Base-by-base conservation (phyloP, 805 yeast genomes). In the Soucietia sequanensis region DNA sequence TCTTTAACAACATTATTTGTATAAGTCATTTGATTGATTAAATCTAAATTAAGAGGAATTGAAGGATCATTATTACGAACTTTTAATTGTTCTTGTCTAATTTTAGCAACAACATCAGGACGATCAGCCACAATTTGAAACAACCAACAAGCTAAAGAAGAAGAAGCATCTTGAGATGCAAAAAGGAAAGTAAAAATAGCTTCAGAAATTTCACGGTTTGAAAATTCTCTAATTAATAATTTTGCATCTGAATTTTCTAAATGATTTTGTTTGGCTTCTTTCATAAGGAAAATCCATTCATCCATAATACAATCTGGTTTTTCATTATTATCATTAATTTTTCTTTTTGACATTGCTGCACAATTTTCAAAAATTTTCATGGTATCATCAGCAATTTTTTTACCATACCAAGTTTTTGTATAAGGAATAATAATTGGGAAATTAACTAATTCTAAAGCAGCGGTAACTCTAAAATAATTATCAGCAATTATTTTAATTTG, bases 321-420 rank as follows among this genome's bases (percentile, higher is more conserved):
- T 34, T 90, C 95, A 47, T 90, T 90, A 5, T 73, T 70, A 27
- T 76, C 81, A 40, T 57, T 58, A 56, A 91, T 83, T 55, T 81
- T 81, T 38, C 75, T 76, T 62, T 91, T 91, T 35, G 98, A 86
- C 78, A 71, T 77, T 47, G 75, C 88, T 12, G 99, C 95, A 71
- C 98, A 91, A 18, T 64, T 65, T 54, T 81, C 96, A 52, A 93
- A 89, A 50, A 88, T 81, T 50, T 79, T 82, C 97, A 93, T 91
- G 12, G 96, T 87, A 72, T 82, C 78, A 59, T 93, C 95, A 38
- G 97, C 95, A 54, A 90, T 84, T 57, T 75, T 80, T 70, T 86
- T 83, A 47, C 99, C 99, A 64, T 90, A 87, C 99, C 99, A 93
- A 23, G 99, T 84, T 70, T 91, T 93, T 42, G 99, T 89, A 73